Evolutionary conservation across 2,329 filamentous ascomycete genomes (phyloP).

Genomic region (Claviceps lovelessii): DNA sequence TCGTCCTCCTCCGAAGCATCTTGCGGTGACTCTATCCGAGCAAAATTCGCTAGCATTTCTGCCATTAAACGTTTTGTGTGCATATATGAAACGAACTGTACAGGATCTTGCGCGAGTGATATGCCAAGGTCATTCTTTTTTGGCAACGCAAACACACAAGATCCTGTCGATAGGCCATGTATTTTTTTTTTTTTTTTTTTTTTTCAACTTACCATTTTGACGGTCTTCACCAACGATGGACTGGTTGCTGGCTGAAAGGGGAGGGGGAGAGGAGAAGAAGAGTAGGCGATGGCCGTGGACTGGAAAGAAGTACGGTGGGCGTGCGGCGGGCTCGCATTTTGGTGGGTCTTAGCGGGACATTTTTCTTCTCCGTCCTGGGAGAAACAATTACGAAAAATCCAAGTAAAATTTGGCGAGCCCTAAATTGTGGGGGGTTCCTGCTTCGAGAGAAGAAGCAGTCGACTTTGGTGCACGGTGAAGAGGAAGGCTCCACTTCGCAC

Average conservation of each 20-base stretch:
- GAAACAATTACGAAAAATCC: slow-evolving; percentile 4
- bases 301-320: neutral
- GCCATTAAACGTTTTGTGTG: slow-evolving; percentile 11
- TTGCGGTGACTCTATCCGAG: slow-evolving; percentile 69
- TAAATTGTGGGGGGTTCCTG: slow-evolving; percentile 14
- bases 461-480: neutral
- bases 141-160: neutral
- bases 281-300: neutral
- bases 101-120: neutral
- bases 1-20: slow-evolving; percentile 76
- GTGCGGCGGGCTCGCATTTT: slow-evolving; percentile 12
- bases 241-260: slow-evolving; percentile 21
- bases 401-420: slow-evolving; percentile 20
- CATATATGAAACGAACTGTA: neutral
- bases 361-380: slow-evolving; percentile 7
- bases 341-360: slow-evolving; percentile 19
- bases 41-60: slow-evolving; percentile 28
- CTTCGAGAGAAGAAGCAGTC: slow-evolving; percentile 8
- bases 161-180: slow-evolving; percentile 18
- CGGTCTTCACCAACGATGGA: slow-evolving; percentile 34
- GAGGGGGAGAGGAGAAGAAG: slow-evolving; percentile 12
- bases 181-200: neutral
- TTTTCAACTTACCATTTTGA: slow-evolving; percentile 55
- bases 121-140: no score
- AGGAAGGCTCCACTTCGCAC: neutral